phyloP scores from a whole-genome alignment of 805 yeast genomes.

The Nakazawaea anatomiae region DNA sequence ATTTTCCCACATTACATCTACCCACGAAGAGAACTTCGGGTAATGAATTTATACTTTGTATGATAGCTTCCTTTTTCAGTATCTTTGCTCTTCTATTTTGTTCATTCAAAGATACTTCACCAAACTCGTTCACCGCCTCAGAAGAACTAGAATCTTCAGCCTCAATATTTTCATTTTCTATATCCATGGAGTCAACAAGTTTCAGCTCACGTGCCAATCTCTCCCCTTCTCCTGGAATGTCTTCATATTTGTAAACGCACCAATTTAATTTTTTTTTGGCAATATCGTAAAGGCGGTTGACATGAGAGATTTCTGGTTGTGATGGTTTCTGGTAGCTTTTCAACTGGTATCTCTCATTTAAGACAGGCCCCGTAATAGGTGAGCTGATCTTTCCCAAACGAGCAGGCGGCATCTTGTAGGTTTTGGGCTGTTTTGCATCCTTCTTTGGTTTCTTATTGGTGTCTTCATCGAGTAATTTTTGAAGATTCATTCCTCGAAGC shows the following conservation, averaged over 20 bases:
- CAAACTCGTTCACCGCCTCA: background rate
- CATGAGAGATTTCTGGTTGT: conserved; percentile 16
- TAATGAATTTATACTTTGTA: conserved; percentile 27
- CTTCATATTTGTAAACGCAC: conserved; percentile 46
- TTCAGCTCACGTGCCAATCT: conserved; percentile 18
- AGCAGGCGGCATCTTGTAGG: background rate
- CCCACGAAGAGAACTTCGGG: conserved; percentile 81
- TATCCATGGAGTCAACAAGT: conserved; percentile 10
- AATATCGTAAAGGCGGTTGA: conserved; percentile 38
- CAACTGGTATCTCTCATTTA: conserved; percentile 3
- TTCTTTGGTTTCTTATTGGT: background rate
- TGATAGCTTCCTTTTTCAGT: conserved; percentile 19
- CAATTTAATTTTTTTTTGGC: conserved; percentile 49
- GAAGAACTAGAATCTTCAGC: background rate
- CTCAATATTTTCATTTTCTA: conserved; percentile 3
- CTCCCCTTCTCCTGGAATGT: conserved; percentile 53
- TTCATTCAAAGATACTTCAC: conserved; percentile 12
- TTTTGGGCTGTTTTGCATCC: background rate
- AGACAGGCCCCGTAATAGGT: conserved; percentile 1
- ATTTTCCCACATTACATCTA: conserved; percentile 82
- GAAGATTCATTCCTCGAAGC: background rate
- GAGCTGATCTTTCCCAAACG: background rate
- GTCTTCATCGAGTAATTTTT: background rate
- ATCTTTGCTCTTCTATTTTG: conserved; percentile 21
- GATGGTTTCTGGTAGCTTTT: conserved; percentile 13